Evolutionary conservation across 192 early-diverging fungal genomes (phyloP).

Genomic region (Podochytrium sp.): DNA sequence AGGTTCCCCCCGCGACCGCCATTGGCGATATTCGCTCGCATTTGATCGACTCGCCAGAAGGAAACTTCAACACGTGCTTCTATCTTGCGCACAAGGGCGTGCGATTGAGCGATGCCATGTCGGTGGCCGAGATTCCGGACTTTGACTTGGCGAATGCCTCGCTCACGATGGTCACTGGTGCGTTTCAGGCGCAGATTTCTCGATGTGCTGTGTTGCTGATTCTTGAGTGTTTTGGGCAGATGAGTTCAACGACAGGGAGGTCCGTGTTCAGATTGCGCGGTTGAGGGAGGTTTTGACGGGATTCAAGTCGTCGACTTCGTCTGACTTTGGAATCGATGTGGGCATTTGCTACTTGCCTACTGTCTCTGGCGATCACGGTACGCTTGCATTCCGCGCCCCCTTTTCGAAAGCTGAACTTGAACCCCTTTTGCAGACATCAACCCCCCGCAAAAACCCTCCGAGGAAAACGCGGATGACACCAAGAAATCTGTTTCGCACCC

Average conservation of each 20-base stretch:
- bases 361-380: slow-evolving; percentile 66
- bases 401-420: background rate
- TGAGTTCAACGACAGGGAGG: slow-evolving; percentile 91
- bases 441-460: slow-evolving; percentile 6
- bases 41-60: slow-evolving; percentile 83
- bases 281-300: slow-evolving; percentile 84
- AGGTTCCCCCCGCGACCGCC: slow-evolving; percentile 47
- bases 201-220: background rate
- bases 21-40: slow-evolving; percentile 88
- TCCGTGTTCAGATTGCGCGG: slow-evolving; percentile 85
- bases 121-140: slow-evolving; percentile 67
- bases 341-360: slow-evolving; percentile 72
- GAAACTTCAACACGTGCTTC: slow-evolving; percentile 90
- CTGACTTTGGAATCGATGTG: slow-evolving; percentile 71
- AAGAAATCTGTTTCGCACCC: slow-evolving; percentile 20
- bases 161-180: slow-evolving; percentile 15
- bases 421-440: slow-evolving; percentile 21
- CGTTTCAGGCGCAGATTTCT: background rate
- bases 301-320: slow-evolving; percentile 61
- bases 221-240: slow-evolving; percentile 45
- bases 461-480: slow-evolving; percentile 5
- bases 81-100: slow-evolving; percentile 74
- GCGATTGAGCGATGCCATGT: slow-evolving; percentile 68
- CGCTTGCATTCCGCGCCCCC: slow-evolving; percentile 16
- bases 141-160: slow-evolving; percentile 38